Percentiles rank a stretch among this genome's conserved stretches.
These are phyloP conservation scores for Diospyros kaki DNA, from an alignment of 148 eudicot species.

Conservation along the genomic window DNA sequence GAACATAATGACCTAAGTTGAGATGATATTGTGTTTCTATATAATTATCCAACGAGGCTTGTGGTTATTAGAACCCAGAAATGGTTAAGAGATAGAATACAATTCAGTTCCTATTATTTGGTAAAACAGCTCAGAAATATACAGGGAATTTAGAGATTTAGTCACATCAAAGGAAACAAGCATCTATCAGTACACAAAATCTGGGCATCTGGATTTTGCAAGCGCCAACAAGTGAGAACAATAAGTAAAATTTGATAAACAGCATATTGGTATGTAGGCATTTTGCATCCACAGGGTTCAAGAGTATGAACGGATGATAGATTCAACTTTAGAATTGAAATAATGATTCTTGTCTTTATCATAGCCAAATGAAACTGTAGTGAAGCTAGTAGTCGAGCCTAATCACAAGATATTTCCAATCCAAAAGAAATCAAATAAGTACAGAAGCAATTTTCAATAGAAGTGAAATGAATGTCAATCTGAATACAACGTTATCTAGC, in stretches of 20 bases:
- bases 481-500: conserved; percentile 1
- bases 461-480: background rate
- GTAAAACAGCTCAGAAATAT: background rate
- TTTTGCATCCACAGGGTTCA: background rate
- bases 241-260: background rate
- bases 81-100: background rate
- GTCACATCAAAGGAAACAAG: background rate
- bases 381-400: background rate
- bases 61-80: background rate
- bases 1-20: no score
- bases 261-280: background rate
- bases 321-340: background rate
- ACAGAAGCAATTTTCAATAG: background rate
- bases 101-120: background rate
- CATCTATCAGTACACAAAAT: background rate
- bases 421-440: background rate
- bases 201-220: no score
- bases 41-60: background rate
- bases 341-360: background rate
- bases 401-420: background rate
- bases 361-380: background rate
- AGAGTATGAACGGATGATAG: background rate
- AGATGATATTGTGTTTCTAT: no score
- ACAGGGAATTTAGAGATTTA: background rate
- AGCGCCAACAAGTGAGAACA: no score